phyloP scores from a whole-genome alignment of 1,284 basidiomycete species.

The Peniophora sp. region DNA sequence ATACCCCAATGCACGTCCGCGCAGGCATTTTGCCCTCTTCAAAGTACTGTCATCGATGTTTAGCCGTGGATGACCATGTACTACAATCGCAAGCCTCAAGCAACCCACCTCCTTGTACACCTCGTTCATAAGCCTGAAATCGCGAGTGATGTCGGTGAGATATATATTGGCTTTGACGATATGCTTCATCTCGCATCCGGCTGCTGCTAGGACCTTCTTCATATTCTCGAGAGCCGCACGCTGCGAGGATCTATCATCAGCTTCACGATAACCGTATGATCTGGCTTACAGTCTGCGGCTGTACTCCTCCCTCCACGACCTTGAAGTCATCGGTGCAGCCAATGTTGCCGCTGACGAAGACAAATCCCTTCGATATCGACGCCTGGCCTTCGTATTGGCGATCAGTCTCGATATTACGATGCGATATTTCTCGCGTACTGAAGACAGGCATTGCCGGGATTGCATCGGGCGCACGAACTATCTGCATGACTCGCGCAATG shows the following conservation, averaged over 20 bases:
- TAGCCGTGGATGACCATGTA: not conserved
- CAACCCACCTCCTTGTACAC: conserved; percentile 38
- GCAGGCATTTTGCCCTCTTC: conserved; percentile 30
- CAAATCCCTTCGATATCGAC: conserved; percentile 20
- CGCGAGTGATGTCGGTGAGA: conserved; percentile 40
- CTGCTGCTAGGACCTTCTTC: conserved; percentile 44
- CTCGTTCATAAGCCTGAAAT: conserved; percentile 47
- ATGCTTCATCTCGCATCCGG: conserved; percentile 48
- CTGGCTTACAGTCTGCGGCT: conserved; percentile 17
- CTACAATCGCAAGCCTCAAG: no score
- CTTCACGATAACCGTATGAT: no score
- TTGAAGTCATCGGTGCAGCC: conserved; percentile 21
- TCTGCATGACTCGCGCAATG: no score
- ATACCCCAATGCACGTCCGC: conserved; percentile 55
- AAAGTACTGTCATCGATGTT: conserved; percentile 35
- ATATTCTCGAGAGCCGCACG: conserved; percentile 52
- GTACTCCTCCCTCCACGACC: conserved; percentile 21
- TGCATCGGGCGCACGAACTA: no score
- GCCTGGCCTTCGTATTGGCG: conserved; percentile 6
- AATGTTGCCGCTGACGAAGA: conserved; percentile 25
- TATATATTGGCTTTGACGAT: conserved; percentile 59
- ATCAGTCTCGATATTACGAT: no score
- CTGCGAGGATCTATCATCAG: conserved; percentile 20
- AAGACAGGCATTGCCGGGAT: no score
- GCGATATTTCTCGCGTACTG: no score